Percentiles rank a stretch among this genome's conserved stretches.
These are phyloP conservation scores for Medicago arabica DNA, from an alignment of 306 rosid genomes.

Conservation along the genomic window DNA sequence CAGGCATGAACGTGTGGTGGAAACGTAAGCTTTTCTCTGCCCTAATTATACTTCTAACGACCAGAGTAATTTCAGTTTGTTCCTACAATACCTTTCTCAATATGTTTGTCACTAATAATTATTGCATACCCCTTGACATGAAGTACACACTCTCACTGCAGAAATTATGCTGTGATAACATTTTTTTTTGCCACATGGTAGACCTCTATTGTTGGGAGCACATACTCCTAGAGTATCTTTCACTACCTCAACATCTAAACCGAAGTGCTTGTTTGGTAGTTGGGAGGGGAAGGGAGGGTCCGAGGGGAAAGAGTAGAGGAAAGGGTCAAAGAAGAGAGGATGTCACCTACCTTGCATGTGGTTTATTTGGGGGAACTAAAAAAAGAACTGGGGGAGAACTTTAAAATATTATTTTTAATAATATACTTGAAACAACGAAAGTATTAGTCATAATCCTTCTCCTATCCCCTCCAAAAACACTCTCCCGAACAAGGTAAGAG, in stretches of 20 bases:
- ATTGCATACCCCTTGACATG: slow-evolving; percentile 16
- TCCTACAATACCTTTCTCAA: neutral
- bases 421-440: neutral
- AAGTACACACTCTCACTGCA: slow-evolving; percentile 16
- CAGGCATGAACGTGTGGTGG: slow-evolving; percentile 55
- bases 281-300: neutral
- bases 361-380: neutral
- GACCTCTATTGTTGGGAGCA: slow-evolving; percentile 23
- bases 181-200: slow-evolving; percentile 9
- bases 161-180: slow-evolving; percentile 13
- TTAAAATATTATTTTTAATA: neutral
- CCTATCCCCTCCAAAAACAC: neutral
- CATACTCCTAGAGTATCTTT: slow-evolving; percentile 25
- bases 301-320: neutral
- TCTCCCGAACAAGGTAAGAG: neutral
- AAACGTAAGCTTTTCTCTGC: slow-evolving; percentile 53
- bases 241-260: neutral
- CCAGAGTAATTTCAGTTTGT: slow-evolving; percentile 7
- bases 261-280: neutral
- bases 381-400: neutral
- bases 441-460: neutral
- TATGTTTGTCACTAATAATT: slow-evolving; percentile 6
- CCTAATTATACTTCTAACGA: slow-evolving; percentile 11
- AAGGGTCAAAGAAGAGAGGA: neutral
- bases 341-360: neutral